A percentile compares a stretch with the other conserved stretches of the same genome.
These are phyloP conservation scores for Clonostachys solani DNA, from an alignment of 2,329 filamentous ascomycete species.

Conservation along the genomic window DNA sequence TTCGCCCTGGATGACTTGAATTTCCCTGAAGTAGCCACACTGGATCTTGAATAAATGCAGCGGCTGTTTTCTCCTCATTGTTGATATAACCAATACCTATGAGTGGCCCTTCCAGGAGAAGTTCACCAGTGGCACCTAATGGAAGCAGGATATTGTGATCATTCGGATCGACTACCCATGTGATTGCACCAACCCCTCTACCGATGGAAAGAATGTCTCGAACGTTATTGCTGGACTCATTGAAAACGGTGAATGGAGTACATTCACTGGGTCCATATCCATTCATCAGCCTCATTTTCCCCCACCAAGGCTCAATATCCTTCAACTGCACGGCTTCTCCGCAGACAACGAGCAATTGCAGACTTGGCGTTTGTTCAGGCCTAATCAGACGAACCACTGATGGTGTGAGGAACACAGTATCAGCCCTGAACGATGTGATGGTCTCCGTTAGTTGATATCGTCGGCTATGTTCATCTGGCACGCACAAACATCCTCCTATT, in stretches of 20 bases:
- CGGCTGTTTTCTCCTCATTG: constrained; percentile 4
- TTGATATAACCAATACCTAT: constrained; percentile 4
- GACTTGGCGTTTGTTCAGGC: constrained; percentile 73
- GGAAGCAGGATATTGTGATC: constrained; percentile 1
- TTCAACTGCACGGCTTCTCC: constrained; percentile 63
- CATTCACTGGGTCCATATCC: constrained; percentile 43
- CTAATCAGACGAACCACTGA: constrained; percentile 75
- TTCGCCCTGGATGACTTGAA: constrained; percentile 18
- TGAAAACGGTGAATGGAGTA: constrained; percentile 20
- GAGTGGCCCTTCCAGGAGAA: constrained; percentile 31
- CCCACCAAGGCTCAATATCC: constrained; percentile 12
- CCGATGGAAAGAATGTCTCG: constrained; percentile 2
- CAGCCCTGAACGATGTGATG: constrained; percentile 8
- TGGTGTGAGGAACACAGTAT: constrained; percentile 58
- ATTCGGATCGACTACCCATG: constrained; percentile 14
- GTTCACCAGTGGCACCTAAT: constrained; percentile 23
- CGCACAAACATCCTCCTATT: not conserved
- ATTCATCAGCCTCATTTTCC: constrained; percentile 25
- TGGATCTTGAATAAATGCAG: constrained; percentile 4
- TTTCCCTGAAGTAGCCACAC: constrained; percentile 14
- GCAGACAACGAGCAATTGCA: constrained; percentile 84
- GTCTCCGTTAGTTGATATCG: constrained; percentile 22
- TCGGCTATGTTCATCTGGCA: constrained; percentile 25
- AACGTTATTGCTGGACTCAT: constrained; percentile 4
- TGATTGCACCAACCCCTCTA: constrained; percentile 1